These are phyloP conservation scores for Coniochaeta hoffmannii DNA, from an alignment of 2,329 filamentous ascomycete genomes.

Conservation along the genomic window DNA sequence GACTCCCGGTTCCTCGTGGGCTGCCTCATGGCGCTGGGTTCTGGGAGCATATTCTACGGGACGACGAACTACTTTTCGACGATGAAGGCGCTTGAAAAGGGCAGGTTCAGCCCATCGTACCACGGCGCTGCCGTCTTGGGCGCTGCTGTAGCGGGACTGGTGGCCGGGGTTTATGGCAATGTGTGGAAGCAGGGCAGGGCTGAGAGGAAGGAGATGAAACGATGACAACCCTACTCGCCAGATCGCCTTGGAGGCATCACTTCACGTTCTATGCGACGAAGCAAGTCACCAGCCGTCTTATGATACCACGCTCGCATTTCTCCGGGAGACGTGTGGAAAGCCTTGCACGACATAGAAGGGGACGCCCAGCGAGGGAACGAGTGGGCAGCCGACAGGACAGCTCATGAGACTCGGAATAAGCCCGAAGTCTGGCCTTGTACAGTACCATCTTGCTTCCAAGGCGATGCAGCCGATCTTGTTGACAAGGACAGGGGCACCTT, in stretches of 20 bases:
- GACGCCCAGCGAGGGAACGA: conserved; percentile 23
- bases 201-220: too few relatives aligned
- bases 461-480: conserved; percentile 20
- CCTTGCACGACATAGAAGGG: too few relatives aligned
- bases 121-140: conserved; percentile 21
- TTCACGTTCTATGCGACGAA: too few relatives aligned
- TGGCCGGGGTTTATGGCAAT: conserved; percentile 20
- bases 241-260: too few relatives aligned
- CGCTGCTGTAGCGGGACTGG: conserved; percentile 21
- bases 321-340: too few relatives aligned
- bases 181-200: neutral
- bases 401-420: conserved; percentile 5
- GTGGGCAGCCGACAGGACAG: conserved; percentile 15
- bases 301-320: too few relatives aligned
- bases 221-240: too few relatives aligned
- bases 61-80: conserved; percentile 38
- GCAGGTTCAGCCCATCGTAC: conserved; percentile 29
- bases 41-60: conserved; percentile 37
- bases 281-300: too few relatives aligned
- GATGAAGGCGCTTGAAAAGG: conserved; percentile 31
- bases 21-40: conserved; percentile 34
- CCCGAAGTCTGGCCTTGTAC: conserved; percentile 20
- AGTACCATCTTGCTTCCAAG: conserved; percentile 28
- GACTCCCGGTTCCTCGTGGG: conserved; percentile 28
- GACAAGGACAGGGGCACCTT: too few relatives aligned